Base-by-base conservation (phyloP, 192 early-diverging fungal species). In the Linnemannia hyalina region DNA sequence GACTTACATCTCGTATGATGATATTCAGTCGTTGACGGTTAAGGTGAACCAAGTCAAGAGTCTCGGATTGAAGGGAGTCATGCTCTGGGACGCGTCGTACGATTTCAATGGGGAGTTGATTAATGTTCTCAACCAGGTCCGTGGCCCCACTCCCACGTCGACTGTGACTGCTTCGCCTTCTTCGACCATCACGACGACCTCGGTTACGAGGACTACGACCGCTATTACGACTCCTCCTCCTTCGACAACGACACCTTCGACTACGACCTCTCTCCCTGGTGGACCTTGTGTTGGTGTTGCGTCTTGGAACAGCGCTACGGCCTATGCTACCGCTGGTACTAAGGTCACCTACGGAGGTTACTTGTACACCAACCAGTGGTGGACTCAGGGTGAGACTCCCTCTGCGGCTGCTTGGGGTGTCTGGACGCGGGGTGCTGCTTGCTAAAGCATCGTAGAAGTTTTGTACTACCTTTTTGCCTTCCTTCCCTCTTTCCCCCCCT, bases 1-100 rank as follows among this genome's bases (percentile, higher is more conserved):
- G 40, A 89, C 89, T 0, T 97, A 92, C 69, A 90, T 97, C 35
- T 93, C 94, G 18, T 97, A 96, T 68, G 95, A 97, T 70, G 96
- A 97, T 76, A 88, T 90, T 15, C 76, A 88, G n/a, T 95, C 94
- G 1, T 44, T 96, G 1, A 77, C 78, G 1, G 57, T 85, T 57
- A 97, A 97, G 82, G 91, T 95, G 15, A 86, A 91, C 1, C 88
- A 89, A 82, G 93, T 90, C 20, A 74, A 82, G 26, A 77, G 75
- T 4, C 87, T 89, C 29, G 81, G 76, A 2, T 78, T 97, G 40
- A 90, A 88, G 65, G 95, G 95, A 60, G 90, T 96, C 16, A 93
- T 94, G 92, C 79, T 93, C 6, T 93, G 93, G 93, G 85, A 89
- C 8, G 71, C 82, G 44, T 81, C 78, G 13, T 72, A 75, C n/a